phyloP scores from a whole-genome alignment of 106 monocot genomes.

The Dendrobium nobile region DNA sequence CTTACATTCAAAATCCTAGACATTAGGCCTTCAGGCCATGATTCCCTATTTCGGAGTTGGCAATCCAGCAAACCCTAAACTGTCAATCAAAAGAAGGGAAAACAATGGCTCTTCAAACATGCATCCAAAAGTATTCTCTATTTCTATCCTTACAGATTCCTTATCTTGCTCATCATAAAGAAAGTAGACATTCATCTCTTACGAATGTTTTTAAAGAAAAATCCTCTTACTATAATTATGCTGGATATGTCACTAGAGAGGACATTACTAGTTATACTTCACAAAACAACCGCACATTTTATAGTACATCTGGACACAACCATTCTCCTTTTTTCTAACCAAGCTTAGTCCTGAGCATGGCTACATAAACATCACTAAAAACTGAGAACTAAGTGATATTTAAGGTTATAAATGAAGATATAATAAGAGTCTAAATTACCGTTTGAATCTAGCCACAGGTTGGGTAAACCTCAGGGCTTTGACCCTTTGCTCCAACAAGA shows the following conservation, averaged over 20 bases:
- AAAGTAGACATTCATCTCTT: neutral
- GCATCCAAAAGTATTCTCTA: neutral
- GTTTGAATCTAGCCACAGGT: constrained; percentile 38
- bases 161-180: neutral
- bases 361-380: neutral
- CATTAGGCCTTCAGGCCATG: neutral
- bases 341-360: neutral
- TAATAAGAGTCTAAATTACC: constrained; percentile 34
- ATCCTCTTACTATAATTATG: neutral
- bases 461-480: constrained; percentile 30
- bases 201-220: neutral
- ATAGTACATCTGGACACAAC: neutral
- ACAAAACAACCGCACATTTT: neutral
- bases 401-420: neutral
- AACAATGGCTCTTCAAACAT: neutral
- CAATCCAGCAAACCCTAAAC: neutral
- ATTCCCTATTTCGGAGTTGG: neutral
- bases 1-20: neutral
- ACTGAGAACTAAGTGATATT: neutral
- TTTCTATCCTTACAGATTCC: neutral
- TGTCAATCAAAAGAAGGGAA: neutral
- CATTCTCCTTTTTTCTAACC: neutral
- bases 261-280: neutral
- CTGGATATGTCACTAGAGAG: neutral
- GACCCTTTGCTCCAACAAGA: constrained; percentile 53